Conservation (phyloP, 1,139 yeast genomes). For the Saccharomyces hybrid region DNA sequence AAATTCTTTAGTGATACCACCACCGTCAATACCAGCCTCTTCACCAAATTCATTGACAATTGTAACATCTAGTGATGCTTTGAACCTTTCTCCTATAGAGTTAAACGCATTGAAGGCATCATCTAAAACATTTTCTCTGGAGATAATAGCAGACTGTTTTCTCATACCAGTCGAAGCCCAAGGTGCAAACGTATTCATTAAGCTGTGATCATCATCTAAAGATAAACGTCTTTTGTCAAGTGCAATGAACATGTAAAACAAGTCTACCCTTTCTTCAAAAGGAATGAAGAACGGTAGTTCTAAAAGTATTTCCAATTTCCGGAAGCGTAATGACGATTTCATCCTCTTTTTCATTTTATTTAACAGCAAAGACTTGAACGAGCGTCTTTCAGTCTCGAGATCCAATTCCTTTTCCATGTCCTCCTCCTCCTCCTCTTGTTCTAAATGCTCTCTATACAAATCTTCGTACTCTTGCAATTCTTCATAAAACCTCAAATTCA, state of each 20-base stretch:
- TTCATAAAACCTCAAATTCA: conserved; percentile 19
- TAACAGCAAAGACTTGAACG: conserved; percentile 8
- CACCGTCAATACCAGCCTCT: conserved; percentile 89
- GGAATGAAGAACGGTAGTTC: conserved; percentile 73
- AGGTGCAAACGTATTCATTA: conserved; percentile 16
- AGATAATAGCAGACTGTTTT: conserved; percentile 44
- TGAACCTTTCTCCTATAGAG: conserved; percentile 44
- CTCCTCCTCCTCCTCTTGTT: conserved; percentile 18
- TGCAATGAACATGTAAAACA: conserved; percentile 60
- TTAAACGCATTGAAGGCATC: conserved; percentile 65
- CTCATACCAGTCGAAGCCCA: conserved; percentile 10
- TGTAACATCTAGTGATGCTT: conserved; percentile 51
- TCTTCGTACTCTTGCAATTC: conserved; percentile 23
- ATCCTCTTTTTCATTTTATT: conserved; percentile 7
- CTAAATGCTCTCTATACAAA: conserved; percentile 22
- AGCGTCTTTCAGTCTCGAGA: not conserved
- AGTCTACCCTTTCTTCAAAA: conserved; percentile 62
- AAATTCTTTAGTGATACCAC: conserved; percentile 90
- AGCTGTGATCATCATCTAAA: conserved; percentile 18
- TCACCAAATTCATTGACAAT: conserved; percentile 69
- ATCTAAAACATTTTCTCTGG: conserved; percentile 60
- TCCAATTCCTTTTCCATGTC: conserved; percentile 15
- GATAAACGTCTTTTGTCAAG: conserved; percentile 39
- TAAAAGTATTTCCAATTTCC: conserved; percentile 45
- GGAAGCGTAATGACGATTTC: conserved; percentile 18